These are phyloP conservation scores for Globisporangium camurandrum DNA, from an alignment of 352 stramenopile genomes.

Conservation along the genomic window DNA sequence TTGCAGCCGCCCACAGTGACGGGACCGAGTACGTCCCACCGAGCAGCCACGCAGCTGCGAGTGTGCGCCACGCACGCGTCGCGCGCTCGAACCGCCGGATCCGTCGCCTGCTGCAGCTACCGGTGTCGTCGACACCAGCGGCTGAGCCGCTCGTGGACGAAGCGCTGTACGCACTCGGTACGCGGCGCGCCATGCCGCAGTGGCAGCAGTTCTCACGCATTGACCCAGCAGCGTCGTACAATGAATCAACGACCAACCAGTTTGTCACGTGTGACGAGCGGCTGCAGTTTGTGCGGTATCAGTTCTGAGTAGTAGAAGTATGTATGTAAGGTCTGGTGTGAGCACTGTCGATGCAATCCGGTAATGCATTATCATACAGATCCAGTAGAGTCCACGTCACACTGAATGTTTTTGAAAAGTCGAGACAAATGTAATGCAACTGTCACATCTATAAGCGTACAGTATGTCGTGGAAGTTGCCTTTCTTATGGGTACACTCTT, in stretches of 20 bases:
- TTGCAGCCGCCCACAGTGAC: conserved; percentile 14
- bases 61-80: not conserved
- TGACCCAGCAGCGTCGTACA: conserved; percentile 41
- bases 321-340: too few relatives aligned
- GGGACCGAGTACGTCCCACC: not conserved
- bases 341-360: too few relatives aligned
- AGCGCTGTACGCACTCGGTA: conserved; percentile 38
- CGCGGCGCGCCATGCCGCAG: conserved; percentile 31
- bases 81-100: conserved; percentile 48
- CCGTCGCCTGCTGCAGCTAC: conserved; percentile 44
- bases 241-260: conserved; percentile 85
- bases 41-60: not conserved
- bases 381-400: too few relatives aligned
- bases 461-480: too few relatives aligned
- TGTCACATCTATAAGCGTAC: too few relatives aligned
- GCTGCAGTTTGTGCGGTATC: conserved; percentile 60
- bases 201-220: conserved; percentile 68
- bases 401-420: too few relatives aligned
- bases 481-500: too few relatives aligned
- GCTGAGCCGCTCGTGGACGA: conserved; percentile 23
- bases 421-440: too few relatives aligned
- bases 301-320: conserved; percentile 5
- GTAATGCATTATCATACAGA: too few relatives aligned
- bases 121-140: conserved; percentile 27
- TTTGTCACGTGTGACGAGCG: conserved; percentile 54